Evolutionary conservation across 305 asterid species (phyloP).

Genomic region (Fraxinus baroniana): DNA sequence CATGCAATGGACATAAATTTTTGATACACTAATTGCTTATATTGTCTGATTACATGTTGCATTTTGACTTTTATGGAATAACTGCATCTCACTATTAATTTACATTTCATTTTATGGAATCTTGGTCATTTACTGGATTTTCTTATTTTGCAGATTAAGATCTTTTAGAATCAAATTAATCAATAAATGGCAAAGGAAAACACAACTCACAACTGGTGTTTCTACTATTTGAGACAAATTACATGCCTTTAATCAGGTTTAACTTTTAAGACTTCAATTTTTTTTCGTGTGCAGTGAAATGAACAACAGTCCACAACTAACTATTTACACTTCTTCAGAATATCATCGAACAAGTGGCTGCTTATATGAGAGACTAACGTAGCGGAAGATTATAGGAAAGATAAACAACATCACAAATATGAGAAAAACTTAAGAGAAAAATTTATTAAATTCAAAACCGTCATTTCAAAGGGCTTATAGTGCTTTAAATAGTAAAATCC

Average conservation of each 20-base stretch:
- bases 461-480: no score
- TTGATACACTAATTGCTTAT: no score
- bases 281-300: slow-evolving; percentile 1
- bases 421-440: no score
- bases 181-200: slow-evolving; percentile 51
- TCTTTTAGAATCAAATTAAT: slow-evolving; percentile 71
- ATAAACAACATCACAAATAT: no score
- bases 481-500: no score
- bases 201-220: slow-evolving; percentile 44
- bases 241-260: slow-evolving; percentile 94
- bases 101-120: not conserved
- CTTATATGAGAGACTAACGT: slow-evolving; percentile 93
- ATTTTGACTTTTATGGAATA: not conserved
- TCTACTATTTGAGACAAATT: slow-evolving; percentile 83
- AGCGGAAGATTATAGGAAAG: no score
- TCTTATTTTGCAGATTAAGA: slow-evolving; percentile 52
- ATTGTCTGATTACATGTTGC: not conserved
- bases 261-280: slow-evolving; percentile 22
- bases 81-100: not conserved
- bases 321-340: slow-evolving; percentile 44
- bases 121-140: slow-evolving; percentile 8
- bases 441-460: no score
- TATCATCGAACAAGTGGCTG: slow-evolving; percentile 81
- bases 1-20: no score
- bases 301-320: slow-evolving; percentile 13